Percentiles rank a stretch among this genome's conserved stretches.
Conservation (phyloP, 495 filamentous ascomycete species). For the Darksidea phi region DNA sequence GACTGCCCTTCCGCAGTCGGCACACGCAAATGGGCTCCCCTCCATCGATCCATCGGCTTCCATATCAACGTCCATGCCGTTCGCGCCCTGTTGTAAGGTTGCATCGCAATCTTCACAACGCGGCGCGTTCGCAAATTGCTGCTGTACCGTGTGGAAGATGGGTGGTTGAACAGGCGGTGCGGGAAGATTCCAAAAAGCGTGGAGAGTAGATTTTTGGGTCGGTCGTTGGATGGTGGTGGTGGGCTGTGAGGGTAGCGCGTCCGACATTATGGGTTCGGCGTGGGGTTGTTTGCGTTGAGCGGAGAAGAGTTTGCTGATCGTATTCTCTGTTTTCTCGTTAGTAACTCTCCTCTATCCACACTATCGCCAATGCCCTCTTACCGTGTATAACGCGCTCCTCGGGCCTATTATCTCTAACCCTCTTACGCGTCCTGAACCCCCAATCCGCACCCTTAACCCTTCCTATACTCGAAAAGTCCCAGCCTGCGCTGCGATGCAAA, state of each 20-base stretch:
- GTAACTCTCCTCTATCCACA: not conserved
- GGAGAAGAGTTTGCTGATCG: conserved; percentile 41
- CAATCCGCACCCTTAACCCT: conserved; percentile 19
- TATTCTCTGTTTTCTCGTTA: conserved; percentile 37
- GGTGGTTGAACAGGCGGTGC: conserved; percentile 17
- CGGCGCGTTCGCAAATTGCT: conserved; percentile 6
- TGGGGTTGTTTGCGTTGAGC: conserved; percentile 38
- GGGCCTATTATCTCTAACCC: conserved; percentile 43
- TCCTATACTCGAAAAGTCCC: conserved; percentile 8
- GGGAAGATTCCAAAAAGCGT: conserved; percentile 43
- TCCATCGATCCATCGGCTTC: conserved; percentile 30
- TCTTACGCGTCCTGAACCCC: conserved; percentile 39
- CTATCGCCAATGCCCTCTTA: conserved; percentile 22
- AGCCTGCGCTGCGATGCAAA: conserved; percentile 4
- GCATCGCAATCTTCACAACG: conserved; percentile 44
- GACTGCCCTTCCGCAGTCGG: conserved; percentile 25
- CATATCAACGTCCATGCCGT: conserved; percentile 29
- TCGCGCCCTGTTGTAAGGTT: conserved; percentile 5
- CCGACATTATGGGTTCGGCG: conserved; percentile 25
- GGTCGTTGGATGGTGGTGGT: not conserved
- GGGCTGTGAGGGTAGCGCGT: not conserved
- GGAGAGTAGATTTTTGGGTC: conserved; percentile 41
- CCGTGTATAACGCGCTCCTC: conserved; percentile 41
- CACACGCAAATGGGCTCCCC: conserved; percentile 17
- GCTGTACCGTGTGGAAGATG: not conserved